Base-by-base conservation (phyloP, 257 asterid genomes). In the Oldenlandia corymbosa region DNA sequence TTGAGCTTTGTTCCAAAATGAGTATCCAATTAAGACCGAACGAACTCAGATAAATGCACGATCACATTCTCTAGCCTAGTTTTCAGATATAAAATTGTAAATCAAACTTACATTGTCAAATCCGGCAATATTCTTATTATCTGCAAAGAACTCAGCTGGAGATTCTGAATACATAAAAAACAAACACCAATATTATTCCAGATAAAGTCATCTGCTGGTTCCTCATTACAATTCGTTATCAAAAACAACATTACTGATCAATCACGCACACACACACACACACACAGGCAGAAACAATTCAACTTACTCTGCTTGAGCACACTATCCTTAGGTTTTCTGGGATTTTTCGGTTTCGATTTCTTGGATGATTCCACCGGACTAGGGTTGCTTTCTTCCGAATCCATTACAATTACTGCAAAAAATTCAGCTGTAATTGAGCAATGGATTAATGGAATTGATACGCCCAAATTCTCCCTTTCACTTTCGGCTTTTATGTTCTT, bases 61-160 rank as follows among this genome's bases (percentile, higher is more conserved):
- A 26, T 43, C 30, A 36, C 21, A 23, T 42, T 21, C 30, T 5
- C 23, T 24, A 7, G 5, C 12, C n/a, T n/a, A n/a, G n/a, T n/a
- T n/a, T 53, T 28, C n/a, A 43, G 16, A 12, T 43, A 43, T 43
- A 43, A 4, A 32, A 7, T 32, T 28, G 10, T 34, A n/a, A 11
- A 59, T 31, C 57, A 77, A 69, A 54, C 90, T 78, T 79, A 89
- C 97, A 62, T 87, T 90, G 74, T 90, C 97, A 75, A 90, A 90
- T n/a, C 95, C 95, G 34, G 97, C 95, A 60, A 90, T 90, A 66
- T 90, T 90, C 88, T 90, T 90, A 80, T 90, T 90, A 61, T 90
- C 97, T 1, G 97, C 97, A 62, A 87, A 90, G 81, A 90, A 90
- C 80, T 90, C 97, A 70, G 97, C 95, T 12, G 97, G 95, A 65